Percentiles rank a stretch among this genome's conserved stretches.
Conservation (phyloP, 805 yeast genomes). For the Alloascoidea hylecoeti region DNA sequence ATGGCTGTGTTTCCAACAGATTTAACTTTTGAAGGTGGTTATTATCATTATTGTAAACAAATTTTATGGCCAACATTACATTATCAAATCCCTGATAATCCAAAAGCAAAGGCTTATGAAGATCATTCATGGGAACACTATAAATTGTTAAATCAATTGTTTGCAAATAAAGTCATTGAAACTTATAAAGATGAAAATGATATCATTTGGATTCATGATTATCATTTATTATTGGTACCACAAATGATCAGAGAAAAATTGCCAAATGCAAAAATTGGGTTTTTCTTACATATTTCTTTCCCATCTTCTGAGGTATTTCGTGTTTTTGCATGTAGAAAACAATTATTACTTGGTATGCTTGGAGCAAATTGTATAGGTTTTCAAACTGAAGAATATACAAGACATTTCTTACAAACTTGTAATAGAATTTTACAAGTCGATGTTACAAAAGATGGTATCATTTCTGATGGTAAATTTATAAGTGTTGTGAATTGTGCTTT, state of each 20-base stretch:
- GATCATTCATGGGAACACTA: conserved; percentile 91
- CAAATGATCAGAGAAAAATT: conserved; percentile 60
- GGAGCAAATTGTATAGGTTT: conserved; percentile 85
- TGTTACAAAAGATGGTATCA: conserved; percentile 69
- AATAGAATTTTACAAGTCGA: conserved; percentile 76
- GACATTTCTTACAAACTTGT: conserved; percentile 88
- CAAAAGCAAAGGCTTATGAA: conserved; percentile 87
- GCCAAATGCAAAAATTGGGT: conserved; percentile 81
- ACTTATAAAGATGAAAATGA: conserved; percentile 56
- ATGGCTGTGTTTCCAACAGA: conserved; percentile 66
- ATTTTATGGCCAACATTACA: conserved; percentile 92
- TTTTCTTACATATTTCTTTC: conserved; percentile 86
- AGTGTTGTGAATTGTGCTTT: conserved; percentile 21
- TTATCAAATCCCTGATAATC: conserved; percentile 92
- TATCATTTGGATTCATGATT: conserved; percentile 86
- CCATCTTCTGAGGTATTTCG: conserved; percentile 94
- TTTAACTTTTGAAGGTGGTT: conserved; percentile 77
- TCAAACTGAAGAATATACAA: conserved; percentile 86
- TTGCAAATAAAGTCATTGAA: conserved; percentile 64
- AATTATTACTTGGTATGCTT: conserved; percentile 67
- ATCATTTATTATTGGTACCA: conserved; percentile 81
- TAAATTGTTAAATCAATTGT: conserved; percentile 53
- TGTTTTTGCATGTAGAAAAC: conserved; percentile 78
- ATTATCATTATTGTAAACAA: conserved; percentile 83
- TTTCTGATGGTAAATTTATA: conserved; percentile 18